A percentile compares a stretch with the other conserved stretches of the same genome.
phyloP scores from a whole-genome alignment of 257 asterid genomes.

The Lycium barbarum region DNA sequence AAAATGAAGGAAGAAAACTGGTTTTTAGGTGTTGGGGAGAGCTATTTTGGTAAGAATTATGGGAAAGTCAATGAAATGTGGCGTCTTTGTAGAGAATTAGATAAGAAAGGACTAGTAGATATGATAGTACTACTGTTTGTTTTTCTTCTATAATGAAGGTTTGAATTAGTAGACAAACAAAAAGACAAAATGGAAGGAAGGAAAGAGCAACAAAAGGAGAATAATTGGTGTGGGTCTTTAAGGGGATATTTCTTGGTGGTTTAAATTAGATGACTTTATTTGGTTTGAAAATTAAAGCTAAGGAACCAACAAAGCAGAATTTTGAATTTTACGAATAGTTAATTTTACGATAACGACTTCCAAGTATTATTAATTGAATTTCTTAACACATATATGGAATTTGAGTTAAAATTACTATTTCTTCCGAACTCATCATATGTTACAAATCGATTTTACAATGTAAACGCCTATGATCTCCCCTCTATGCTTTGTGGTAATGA shows the following conservation, averaged over 20 bases:
- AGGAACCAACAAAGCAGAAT: no score
- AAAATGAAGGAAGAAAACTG: background rate
- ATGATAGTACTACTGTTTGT: slow-evolving; percentile 29
- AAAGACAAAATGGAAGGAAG: slow-evolving; percentile 54
- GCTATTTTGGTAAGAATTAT: background rate
- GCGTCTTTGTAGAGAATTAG: slow-evolving; percentile 19
- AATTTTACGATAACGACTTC: no score
- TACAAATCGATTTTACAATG: no score
- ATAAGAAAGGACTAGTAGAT: background rate
- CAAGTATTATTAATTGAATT: no score
- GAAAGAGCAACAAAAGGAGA: slow-evolving; percentile 2
- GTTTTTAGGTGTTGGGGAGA: background rate
- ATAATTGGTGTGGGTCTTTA: slow-evolving; percentile 23
- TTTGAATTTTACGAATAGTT: no score
- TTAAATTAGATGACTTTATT: background rate
- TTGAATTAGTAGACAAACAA: slow-evolving; percentile 42
- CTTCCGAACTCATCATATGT: no score
- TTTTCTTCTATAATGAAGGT: slow-evolving; percentile 36
- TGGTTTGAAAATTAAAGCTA: background rate
- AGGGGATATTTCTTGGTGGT: background rate
- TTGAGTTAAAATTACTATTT: no score
- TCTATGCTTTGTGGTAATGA: no score
- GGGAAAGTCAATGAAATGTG: slow-evolving; percentile 31
- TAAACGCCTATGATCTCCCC: no score
- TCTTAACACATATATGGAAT: no score